Percentiles rank a stretch among this genome's conserved stretches.
phyloP scores from a whole-genome alignment of 2,329 filamentous ascomycete genomes.

The Scolecobasidium constrictum region DNA sequence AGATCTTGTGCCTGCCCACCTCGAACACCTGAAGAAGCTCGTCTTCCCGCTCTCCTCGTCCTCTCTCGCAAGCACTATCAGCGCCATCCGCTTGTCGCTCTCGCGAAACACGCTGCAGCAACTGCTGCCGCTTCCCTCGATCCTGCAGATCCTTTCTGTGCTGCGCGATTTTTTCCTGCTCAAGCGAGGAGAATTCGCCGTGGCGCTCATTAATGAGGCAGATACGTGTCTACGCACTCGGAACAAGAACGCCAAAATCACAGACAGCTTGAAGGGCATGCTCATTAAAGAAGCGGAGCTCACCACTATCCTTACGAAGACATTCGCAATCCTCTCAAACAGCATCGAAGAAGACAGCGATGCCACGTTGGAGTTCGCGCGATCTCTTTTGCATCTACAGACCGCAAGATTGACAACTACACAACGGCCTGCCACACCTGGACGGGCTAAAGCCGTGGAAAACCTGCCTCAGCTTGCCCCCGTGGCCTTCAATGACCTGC shows the following conservation, averaged over 20 bases:
- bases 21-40: slow-evolving; percentile 57
- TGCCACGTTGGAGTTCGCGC: slow-evolving; percentile 72
- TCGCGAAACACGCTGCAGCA: slow-evolving; percentile 77
- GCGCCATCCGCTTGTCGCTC: slow-evolving; percentile 66
- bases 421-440: slow-evolving; percentile 28
- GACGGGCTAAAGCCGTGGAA: slow-evolving; percentile 23
- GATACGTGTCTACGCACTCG: slow-evolving; percentile 68
- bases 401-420: slow-evolving; percentile 36
- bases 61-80: slow-evolving; percentile 60
- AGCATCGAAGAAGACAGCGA: slow-evolving; percentile 65
- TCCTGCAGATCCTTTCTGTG: slow-evolving; percentile 65
- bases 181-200: slow-evolving; percentile 80
- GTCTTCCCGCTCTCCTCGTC: slow-evolving; percentile 63
- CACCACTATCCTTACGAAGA: slow-evolving; percentile 60
- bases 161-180: slow-evolving; percentile 82
- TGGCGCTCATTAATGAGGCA: slow-evolving; percentile 74
- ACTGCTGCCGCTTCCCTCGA: slow-evolving; percentile 65
- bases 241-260: slow-evolving; percentile 39
- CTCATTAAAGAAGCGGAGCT: slow-evolving; percentile 82
- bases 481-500: slow-evolving; percentile 62
- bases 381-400: slow-evolving; percentile 60
- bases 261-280: slow-evolving; percentile 45
- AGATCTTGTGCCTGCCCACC: slow-evolving; percentile 55
- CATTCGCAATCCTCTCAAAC: slow-evolving; percentile 70
- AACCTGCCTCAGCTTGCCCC: slow-evolving; percentile 29